phyloP scores from a whole-genome alignment of 2,329 filamentous ascomycete genomes.

The Diplodia mutila region DNA sequence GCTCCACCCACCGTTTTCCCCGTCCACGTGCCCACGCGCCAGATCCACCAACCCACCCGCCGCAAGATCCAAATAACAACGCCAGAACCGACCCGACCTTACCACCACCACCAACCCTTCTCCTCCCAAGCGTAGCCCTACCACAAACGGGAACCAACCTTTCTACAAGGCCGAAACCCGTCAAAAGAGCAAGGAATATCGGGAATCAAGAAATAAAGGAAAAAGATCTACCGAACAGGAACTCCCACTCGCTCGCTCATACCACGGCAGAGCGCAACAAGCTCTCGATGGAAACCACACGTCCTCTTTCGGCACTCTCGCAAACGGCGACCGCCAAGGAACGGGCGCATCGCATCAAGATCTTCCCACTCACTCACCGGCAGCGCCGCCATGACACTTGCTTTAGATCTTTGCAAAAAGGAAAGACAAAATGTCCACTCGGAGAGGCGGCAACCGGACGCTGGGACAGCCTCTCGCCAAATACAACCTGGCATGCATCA shows the following conservation, averaged over 20 bases:
- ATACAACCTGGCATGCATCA: neutral
- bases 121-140: neutral
- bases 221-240: too few relatives aligned
- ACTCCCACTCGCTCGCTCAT: neutral
- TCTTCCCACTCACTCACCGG: neutral
- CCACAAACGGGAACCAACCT: neutral
- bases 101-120: neutral
- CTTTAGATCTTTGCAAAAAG: too few relatives aligned
- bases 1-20: neutral
- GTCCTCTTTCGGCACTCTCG: too few relatives aligned
- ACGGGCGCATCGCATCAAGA: neutral
- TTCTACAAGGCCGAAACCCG: neutral
- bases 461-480: too few relatives aligned
- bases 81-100: neutral
- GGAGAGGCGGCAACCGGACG: too few relatives aligned
- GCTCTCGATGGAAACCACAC: too few relatives aligned
- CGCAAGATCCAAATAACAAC: neutral
- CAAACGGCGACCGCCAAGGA: too few relatives aligned
- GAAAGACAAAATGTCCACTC: too few relatives aligned
- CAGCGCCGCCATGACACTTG: too few relatives aligned
- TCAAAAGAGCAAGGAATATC: neutral
- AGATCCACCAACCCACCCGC: neutral
- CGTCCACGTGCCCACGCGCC: neutral
- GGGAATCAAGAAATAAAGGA: too few relatives aligned
- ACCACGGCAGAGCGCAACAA: too few relatives aligned